These are phyloP conservation scores for Echinochloa phyllopogon DNA, from an alignment of 176 grass and related monocot genomes.

Conservation along the genomic window DNA sequence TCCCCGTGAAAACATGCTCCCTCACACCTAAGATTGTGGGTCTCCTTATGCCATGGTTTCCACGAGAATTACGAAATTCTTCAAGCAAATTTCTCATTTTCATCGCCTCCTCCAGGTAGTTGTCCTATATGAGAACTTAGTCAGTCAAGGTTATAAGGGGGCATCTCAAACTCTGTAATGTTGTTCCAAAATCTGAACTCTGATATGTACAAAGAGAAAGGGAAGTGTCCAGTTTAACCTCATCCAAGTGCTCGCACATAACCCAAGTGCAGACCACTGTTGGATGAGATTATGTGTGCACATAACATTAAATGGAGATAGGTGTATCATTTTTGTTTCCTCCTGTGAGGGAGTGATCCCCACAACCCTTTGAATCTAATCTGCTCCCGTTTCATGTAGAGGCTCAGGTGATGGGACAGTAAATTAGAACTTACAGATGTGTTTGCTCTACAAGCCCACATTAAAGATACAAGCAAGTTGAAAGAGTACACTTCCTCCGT, in stretches of 20 bases:
- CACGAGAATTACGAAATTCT: slow-evolving; percentile 60
- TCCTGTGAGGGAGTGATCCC: not conserved
- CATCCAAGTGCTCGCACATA: not conserved
- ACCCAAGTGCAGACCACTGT: not conserved
- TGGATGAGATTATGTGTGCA: not conserved
- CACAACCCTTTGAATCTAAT: slow-evolving; percentile 2
- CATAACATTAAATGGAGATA: not conserved
- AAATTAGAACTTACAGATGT: slow-evolving; percentile 14
- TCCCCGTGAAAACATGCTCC: slow-evolving; percentile 97
- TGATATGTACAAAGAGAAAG: slow-evolving; percentile 20
- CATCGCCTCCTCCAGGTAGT: slow-evolving; percentile 97
- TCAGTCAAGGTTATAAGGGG: slow-evolving; percentile 30
- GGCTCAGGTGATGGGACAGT: not conserved
- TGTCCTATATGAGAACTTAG: slow-evolving; percentile 59
- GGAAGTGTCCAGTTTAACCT: not conserved
- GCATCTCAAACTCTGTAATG: slow-evolving; percentile 17
- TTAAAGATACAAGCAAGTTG: not conserved
- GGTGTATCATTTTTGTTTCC: not conserved
- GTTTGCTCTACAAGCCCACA: not conserved
- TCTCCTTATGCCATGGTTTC: slow-evolving; percentile 64
- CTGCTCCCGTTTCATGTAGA: not conserved
- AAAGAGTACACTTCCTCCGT: too few species aligned
- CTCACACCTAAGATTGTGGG: slow-evolving; percentile 96
- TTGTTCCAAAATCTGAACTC: not conserved
- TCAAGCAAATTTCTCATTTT: slow-evolving; percentile 99